These are phyloP conservation scores for Ailanthus altissimus DNA, from an alignment of 345 rosid species.

Conservation along the genomic window DNA sequence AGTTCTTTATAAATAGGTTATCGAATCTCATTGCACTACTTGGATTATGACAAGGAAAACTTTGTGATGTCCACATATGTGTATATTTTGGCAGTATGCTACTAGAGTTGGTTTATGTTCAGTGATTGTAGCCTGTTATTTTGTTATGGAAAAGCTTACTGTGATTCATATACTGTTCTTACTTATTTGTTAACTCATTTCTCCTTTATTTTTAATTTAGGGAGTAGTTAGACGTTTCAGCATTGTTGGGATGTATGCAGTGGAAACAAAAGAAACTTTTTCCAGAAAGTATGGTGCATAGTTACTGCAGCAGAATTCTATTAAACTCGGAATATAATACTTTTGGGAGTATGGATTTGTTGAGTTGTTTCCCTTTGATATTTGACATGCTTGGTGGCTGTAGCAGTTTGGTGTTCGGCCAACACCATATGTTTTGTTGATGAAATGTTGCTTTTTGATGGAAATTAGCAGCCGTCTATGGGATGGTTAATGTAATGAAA, in stretches of 20 bases:
- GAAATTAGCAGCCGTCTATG: neutral
- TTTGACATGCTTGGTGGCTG: neutral
- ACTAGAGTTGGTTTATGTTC: neutral
- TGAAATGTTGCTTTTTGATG: neutral
- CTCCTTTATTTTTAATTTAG: constrained; percentile 1
- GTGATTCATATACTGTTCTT: neutral
- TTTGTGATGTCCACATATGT: neutral
- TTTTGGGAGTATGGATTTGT: neutral
- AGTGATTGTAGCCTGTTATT: neutral
- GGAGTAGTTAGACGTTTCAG: constrained; percentile 12
- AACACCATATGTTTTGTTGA: neutral
- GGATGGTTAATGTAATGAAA: neutral
- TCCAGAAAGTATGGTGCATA: neutral
- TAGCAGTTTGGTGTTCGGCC: constrained; percentile 2
- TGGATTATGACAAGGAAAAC: neutral
- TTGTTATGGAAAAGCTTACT: neutral
- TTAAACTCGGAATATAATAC: neutral
- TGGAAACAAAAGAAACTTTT: neutral
- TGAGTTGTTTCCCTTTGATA: neutral
- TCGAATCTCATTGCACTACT: neutral
- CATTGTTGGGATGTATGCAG: neutral
- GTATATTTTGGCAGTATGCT: neutral
- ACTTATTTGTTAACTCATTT: neutral
- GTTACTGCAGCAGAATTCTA: neutral
- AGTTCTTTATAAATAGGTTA: neutral